These are phyloP conservation scores for Yamadazyma membranifaciens DNA, from an alignment of 1,139 yeast genomes.

Conservation along the genomic window DNA sequence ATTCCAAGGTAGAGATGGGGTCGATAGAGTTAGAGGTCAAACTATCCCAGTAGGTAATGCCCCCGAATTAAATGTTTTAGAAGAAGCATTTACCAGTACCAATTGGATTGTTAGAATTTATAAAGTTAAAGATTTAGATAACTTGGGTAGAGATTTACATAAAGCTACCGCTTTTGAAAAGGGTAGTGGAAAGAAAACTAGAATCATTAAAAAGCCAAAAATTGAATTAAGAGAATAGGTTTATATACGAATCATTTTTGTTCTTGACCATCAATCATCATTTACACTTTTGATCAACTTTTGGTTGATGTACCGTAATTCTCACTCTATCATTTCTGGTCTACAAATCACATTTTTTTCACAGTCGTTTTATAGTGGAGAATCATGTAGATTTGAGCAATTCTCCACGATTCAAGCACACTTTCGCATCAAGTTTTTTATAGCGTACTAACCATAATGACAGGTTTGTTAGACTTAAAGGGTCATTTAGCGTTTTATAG, in stretches of 20 bases:
- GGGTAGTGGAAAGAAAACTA: constrained; percentile 38
- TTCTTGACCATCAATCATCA: too few relatives aligned
- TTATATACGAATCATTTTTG: not conserved
- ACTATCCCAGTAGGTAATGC: constrained; percentile 55
- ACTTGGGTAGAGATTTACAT: constrained; percentile 73
- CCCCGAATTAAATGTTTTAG: constrained; percentile 71
- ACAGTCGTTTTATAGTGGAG: too few relatives aligned
- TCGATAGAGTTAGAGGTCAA: constrained; percentile 90
- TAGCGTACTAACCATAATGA: constrained; percentile 14
- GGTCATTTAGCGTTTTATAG: constrained; percentile 80
- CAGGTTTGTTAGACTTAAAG: constrained; percentile 48
- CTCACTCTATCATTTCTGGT: too few relatives aligned
- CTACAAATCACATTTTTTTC: too few relatives aligned
- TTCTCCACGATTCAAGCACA: too few relatives aligned
- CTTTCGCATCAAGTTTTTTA: too few relatives aligned
- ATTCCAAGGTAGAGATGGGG: constrained; percentile 64
- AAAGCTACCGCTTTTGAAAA: constrained; percentile 49
- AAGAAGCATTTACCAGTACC: constrained; percentile 93
- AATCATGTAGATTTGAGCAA: too few relatives aligned
- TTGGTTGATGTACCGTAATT: too few relatives aligned
- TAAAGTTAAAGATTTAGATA: constrained; percentile 87
- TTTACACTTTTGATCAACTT: too few relatives aligned
- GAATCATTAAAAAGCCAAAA: constrained; percentile 52
- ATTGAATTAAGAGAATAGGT: constrained; percentile 44
- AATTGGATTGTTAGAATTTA: constrained; percentile 97